Evolutionary conservation across 1,284 basidiomycete species (phyloP), one percentile per base, ranked within the genome.

Genomic region (Cronartium ribicola): DNA sequence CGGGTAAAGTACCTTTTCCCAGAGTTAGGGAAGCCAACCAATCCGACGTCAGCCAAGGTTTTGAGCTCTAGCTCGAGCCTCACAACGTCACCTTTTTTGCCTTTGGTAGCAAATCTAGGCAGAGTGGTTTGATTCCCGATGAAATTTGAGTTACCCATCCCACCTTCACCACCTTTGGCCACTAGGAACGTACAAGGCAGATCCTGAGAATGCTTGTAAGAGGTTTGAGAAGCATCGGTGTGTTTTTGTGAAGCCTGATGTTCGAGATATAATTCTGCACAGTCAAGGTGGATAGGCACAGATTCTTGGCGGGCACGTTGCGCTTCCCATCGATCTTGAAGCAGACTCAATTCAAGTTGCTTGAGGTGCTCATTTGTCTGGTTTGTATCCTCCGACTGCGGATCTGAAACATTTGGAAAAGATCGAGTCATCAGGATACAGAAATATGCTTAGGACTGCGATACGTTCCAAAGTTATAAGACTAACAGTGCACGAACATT

Each of bases 11-110:
- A 80, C 80, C 81, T 84, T 78, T 86, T 86, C 20, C 86, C 86
- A 0, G 92, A 93, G 79, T 98, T 99, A 0, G 96, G 96, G 82
- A 97, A 88, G 0, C 95, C 96, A 3, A 99, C 94, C 11, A 99
- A 84, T 0, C 94, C 96, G 29, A 98, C 86, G 81, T 99, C 95
- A 0, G 94, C 93, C 1, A 95, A 85, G 5, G 94, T 86, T 81
- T 98, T 98, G 78, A 98, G 89, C 81, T 97, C 95, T n/a, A 99
- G 85, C 48, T 88, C 86, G 29, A 98, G 85, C 0, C 90, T 90
- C 76, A 94, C 83, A 7, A 88, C 86, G 77, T 94, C 90, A 6
- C 95, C 95, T 4, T 88, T 86, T 6, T 87, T 84, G 0, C 96
- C 95, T 13, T 79, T 77, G 2, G 83, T 83, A 5, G 83, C 83